Percentiles rank a stretch among this genome's conserved stretches.
phyloP scores from a whole-genome alignment of 345 rosid species.

The Citrus australasica region DNA sequence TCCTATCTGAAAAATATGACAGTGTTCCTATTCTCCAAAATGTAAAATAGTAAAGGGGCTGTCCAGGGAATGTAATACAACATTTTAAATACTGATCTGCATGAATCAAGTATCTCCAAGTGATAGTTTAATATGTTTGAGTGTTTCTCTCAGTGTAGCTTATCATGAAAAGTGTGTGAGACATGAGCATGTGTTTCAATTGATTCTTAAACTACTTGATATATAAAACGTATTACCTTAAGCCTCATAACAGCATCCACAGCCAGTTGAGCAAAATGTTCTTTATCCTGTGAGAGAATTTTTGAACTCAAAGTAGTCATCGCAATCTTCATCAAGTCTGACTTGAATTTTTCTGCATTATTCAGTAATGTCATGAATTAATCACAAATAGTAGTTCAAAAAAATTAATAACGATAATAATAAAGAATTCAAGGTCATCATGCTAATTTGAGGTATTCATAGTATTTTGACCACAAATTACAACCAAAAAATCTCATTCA shows the following conservation, averaged over 20 bases:
- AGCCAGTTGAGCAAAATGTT: constrained; percentile 80
- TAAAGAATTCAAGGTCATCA: background rate
- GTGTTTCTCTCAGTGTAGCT: background rate
- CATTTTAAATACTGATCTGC: background rate
- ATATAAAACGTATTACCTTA: constrained; percentile 37
- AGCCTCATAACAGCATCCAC: constrained; percentile 95
- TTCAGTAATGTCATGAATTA: constrained; percentile 8
- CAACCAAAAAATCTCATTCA: background rate
- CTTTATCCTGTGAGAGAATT: constrained; percentile 91
- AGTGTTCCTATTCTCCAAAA: background rate
- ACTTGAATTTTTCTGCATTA: constrained; percentile 75
- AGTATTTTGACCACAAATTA: background rate
- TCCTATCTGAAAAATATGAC: background rate
- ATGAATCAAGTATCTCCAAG: background rate
- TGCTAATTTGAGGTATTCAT: background rate
- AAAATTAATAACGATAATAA: background rate
- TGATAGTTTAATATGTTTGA: background rate
- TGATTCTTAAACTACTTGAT: background rate
- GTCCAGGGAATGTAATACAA: background rate
- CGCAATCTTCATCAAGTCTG: constrained; percentile 87
- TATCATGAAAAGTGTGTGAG: background rate
- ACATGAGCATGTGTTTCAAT: background rate
- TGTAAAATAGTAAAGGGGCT: background rate
- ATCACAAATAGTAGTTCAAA: background rate
- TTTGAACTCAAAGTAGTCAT: constrained; percentile 94